A percentile compares a stretch with the other conserved stretches of the same genome.
phyloP scores from a whole-genome alignment of 1,139 yeast species.

The Diutina neorugosa region DNA sequence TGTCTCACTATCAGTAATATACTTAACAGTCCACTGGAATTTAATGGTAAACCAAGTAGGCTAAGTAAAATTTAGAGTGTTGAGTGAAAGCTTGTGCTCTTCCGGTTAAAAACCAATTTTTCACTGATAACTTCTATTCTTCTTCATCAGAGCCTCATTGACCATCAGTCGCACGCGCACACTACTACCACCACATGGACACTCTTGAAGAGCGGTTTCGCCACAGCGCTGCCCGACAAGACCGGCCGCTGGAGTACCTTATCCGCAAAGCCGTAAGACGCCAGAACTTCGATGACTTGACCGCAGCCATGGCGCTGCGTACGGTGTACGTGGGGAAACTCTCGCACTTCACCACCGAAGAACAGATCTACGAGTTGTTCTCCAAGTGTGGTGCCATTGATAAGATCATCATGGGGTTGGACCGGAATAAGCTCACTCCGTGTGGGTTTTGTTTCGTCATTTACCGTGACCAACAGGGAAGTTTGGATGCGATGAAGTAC shows the following conservation, averaged over 20 bases:
- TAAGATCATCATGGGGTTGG: constrained; percentile 86
- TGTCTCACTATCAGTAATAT: too few species aligned
- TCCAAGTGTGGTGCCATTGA: constrained; percentile 68
- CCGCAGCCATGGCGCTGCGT: constrained; percentile 48
- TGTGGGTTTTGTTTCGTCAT: constrained; percentile 94
- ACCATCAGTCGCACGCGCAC: background rate
- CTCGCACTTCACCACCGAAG: constrained; percentile 85
- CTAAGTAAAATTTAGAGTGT: too few species aligned
- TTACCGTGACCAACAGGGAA: constrained; percentile 53
- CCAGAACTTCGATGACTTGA: constrained; percentile 44
- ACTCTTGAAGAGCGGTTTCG: constrained; percentile 5
- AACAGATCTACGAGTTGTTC: constrained; percentile 79
- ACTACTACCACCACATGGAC: background rate
- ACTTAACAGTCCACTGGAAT: too few species aligned
- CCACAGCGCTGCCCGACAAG: constrained; percentile 51
- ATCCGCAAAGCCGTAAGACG: constrained; percentile 58
- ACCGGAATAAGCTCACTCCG: constrained; percentile 77
- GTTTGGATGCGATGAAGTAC: constrained; percentile 71
- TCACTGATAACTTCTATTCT: too few species aligned
- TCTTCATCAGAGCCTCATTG: too few species aligned
- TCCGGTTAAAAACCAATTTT: too few species aligned
- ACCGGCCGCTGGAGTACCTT: constrained; percentile 67
- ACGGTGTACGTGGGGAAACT: constrained; percentile 82
- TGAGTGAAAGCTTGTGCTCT: too few species aligned
- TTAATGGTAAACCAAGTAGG: too few species aligned